Percentiles rank a stretch among this genome's conserved stretches.
Evolutionary conservation across 352 stramenopile genomes (phyloP).

Genomic region (Phytophthora gonapodyides): DNA sequence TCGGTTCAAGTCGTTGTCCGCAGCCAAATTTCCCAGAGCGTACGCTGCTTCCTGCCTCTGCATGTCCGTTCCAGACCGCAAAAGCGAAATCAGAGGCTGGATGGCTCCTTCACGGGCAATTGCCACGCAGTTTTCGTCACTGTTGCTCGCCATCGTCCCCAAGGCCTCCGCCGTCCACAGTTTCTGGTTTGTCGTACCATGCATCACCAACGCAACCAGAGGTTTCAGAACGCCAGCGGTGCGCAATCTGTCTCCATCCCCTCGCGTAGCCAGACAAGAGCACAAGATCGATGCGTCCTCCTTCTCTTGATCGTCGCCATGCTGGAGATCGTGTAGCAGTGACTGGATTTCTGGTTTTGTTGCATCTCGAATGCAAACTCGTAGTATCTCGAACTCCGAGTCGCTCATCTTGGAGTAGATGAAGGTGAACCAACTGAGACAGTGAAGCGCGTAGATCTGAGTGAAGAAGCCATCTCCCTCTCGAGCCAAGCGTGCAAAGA

Average conservation of each 20-base stretch:
- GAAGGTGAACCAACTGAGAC: constrained; percentile 33
- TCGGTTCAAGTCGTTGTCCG: constrained; percentile 17
- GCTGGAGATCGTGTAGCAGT: constrained; percentile 14
- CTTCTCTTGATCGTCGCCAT: constrained; percentile 20
- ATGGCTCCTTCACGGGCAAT: constrained; percentile 25
- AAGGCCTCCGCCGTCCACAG: constrained; percentile 24
- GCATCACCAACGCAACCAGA: constrained; percentile 15
- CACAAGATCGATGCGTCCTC: constrained; percentile 21
- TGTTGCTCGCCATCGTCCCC: constrained; percentile 26
- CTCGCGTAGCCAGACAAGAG: constrained; percentile 25
- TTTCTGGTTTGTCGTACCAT: constrained; percentile 26
- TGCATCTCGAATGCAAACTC: constrained; percentile 16
- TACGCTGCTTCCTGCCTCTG: constrained; percentile 27
- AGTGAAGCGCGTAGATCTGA: constrained; percentile 32
- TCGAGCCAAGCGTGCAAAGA: constrained; percentile 20
- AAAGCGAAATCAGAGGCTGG: constrained; percentile 14
- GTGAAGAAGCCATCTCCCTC: constrained; percentile 21
- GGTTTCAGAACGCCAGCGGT: constrained; percentile 15
- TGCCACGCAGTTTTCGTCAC: constrained; percentile 10
- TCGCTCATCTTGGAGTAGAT: constrained; percentile 34
- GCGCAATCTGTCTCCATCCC: constrained; percentile 20
- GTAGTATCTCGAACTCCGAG: constrained; percentile 20
- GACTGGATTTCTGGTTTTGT: constrained; percentile 11
- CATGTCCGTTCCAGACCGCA: constrained; percentile 29
- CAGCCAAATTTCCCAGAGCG: constrained; percentile 20